phyloP scores from a whole-genome alignment of 106 monocot species.

The Cymbidium sinense region DNA sequence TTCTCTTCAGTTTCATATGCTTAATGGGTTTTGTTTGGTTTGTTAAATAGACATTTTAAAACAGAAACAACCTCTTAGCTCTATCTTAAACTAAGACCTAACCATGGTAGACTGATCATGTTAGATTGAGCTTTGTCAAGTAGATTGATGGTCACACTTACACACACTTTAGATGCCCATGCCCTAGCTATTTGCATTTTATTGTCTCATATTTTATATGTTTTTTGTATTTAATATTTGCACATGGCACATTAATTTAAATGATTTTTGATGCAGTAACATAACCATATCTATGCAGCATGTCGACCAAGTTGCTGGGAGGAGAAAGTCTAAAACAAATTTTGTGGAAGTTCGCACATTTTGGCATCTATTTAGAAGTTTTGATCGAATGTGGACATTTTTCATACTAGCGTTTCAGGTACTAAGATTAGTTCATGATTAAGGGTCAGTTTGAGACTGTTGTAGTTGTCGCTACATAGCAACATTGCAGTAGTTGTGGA shows the following conservation, averaged over 20 bases:
- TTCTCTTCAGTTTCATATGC: no score
- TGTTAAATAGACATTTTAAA: no score
- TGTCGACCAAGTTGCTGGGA: constrained; percentile 30
- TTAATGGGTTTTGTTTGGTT: no score
- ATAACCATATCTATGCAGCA: constrained; percentile 23
- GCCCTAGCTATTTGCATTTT: not conserved
- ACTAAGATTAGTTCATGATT: not conserved
- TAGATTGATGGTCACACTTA: not conserved
- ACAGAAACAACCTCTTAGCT: no score
- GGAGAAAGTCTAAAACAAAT: constrained; percentile 78
- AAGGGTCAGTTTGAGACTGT: not conserved
- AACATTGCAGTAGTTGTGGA: no score
- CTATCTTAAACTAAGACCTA: no score
- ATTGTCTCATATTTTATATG: not conserved
- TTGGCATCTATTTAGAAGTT: constrained; percentile 86
- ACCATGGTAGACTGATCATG: no score
- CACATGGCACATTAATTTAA: not conserved
- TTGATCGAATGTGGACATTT: constrained; percentile 98
- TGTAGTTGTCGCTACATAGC: no score
- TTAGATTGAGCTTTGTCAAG: no score
- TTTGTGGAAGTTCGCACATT: constrained; percentile 96
- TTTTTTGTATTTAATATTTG: not conserved
- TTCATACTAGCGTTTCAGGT: constrained; percentile 93
- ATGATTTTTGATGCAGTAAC: not conserved
- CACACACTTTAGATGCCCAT: not conserved